Percentiles rank a stretch among this genome's conserved stretches.
phyloP scores from a whole-genome alignment of 2,329 filamentous ascomycete genomes.

The Aspergillus oerlinghausenensis region DNA sequence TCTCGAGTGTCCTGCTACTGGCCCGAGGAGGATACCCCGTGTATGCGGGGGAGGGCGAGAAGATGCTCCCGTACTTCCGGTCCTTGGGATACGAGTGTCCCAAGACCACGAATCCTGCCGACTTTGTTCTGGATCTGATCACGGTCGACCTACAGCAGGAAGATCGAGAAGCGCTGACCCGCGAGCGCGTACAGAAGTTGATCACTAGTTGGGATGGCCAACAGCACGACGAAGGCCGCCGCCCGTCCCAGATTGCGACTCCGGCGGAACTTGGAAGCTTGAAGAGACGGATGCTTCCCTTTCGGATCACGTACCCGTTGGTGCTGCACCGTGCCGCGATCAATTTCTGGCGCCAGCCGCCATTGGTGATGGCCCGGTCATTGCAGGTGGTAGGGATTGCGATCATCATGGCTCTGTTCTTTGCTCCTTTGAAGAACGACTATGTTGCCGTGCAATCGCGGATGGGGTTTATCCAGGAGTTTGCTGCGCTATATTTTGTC shows the following conservation, averaged over 20 bases:
- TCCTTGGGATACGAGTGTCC: constrained; percentile 61
- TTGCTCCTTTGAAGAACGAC: constrained; percentile 64
- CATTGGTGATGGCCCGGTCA: constrained; percentile 59
- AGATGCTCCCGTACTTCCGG: constrained; percentile 64
- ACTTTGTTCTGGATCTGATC: constrained; percentile 72
- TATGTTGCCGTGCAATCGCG: constrained; percentile 68
- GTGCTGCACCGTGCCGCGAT: constrained; percentile 63
- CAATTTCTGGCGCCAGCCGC: constrained; percentile 64
- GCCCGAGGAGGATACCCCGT: constrained; percentile 65
- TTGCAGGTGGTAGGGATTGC: constrained; percentile 64
- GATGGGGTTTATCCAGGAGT: constrained; percentile 68
- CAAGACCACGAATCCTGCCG: constrained; percentile 67
- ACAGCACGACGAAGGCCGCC: constrained; percentile 15
- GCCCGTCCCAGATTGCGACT: constrained; percentile 51
- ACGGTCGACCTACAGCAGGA: constrained; percentile 69
- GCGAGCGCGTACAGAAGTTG: constrained; percentile 57
- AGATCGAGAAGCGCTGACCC: constrained; percentile 57
- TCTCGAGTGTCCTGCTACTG: constrained; percentile 67
- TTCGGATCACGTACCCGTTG: constrained; percentile 61
- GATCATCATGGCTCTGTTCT: constrained; percentile 63
- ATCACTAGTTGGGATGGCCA: constrained; percentile 54
- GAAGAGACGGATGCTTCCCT: constrained; percentile 58
- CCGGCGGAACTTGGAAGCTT: constrained; percentile 69
- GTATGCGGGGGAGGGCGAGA: constrained; percentile 59
- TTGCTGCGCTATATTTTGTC: constrained; percentile 52